phyloP scores from a whole-genome alignment of 1,139 yeast genomes.

The Hansenula sp. region DNA sequence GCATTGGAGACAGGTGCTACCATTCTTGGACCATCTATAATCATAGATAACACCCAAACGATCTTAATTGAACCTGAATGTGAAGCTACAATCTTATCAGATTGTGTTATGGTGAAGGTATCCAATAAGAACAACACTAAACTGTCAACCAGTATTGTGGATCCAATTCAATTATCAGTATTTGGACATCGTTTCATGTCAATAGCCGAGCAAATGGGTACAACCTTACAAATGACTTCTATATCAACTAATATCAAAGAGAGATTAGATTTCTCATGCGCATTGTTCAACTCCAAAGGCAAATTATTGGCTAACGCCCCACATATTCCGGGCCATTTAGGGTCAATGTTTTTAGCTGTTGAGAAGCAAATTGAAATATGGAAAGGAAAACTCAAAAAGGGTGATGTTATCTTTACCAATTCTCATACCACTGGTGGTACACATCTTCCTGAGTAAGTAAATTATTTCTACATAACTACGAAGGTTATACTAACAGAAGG shows the following conservation, averaged over 20 bases:
- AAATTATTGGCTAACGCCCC: slow-evolving; percentile 85
- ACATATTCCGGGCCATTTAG: slow-evolving; percentile 83
- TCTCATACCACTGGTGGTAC: slow-evolving; percentile 83
- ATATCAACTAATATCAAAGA: slow-evolving; percentile 87
- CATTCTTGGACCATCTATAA: too few species aligned
- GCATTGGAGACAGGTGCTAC: too few species aligned
- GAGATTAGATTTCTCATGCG: slow-evolving; percentile 81
- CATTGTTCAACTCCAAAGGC: slow-evolving; percentile 70
- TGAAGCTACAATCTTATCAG: slow-evolving; percentile 50
- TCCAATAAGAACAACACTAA: too few species aligned
- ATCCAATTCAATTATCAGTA: slow-evolving; percentile 71
- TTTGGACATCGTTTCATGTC: slow-evolving; percentile 86
- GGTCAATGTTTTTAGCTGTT: slow-evolving; percentile 84
- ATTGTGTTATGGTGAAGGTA: slow-evolving; percentile 56
- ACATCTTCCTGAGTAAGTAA: slow-evolving; percentile 83
- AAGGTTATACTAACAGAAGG: too few species aligned
- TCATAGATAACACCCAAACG: too few species aligned
- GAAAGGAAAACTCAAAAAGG: slow-evolving; percentile 55
- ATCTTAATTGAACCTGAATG: too few species aligned
- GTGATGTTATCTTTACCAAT: slow-evolving; percentile 74
- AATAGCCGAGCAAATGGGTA: slow-evolving; percentile 88
- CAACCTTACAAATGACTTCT: slow-evolving; percentile 72
- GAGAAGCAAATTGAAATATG: slow-evolving; percentile 61
- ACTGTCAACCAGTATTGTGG: too few species aligned
- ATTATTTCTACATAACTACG: too few species aligned